These are phyloP conservation scores for Thielaviopsis punctulata DNA, from an alignment of 2,329 filamentous ascomycete species.

Conservation along the genomic window DNA sequence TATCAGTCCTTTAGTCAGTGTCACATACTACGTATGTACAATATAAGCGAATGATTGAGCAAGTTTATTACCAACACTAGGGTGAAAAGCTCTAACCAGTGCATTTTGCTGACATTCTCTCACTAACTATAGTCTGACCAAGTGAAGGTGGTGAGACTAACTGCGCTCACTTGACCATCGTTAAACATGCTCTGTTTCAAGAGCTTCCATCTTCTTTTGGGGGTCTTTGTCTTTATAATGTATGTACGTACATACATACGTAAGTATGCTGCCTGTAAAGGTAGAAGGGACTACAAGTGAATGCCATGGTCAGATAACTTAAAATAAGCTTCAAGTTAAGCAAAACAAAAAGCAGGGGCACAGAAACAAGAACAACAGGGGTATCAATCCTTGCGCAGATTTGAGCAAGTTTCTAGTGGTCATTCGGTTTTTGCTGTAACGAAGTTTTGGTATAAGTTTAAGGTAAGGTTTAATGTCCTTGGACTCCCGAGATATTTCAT, in stretches of 20 bases:
- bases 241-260: too few relatives aligned
- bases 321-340: background rate
- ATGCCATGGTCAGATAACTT: too few relatives aligned
- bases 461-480: too few relatives aligned
- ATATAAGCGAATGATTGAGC: constrained; percentile 3
- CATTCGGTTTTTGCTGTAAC: background rate
- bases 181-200: background rate
- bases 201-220: background rate
- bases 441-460: background rate
- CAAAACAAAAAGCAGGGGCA: background rate
- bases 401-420: constrained; percentile 6
- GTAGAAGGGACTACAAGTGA: background rate
- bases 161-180: background rate
- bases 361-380: background rate
- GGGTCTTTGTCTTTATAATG: background rate
- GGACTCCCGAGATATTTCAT: too few relatives aligned
- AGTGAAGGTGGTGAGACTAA: background rate
- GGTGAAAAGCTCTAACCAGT: background rate
- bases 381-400: constrained; percentile 1
- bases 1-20: too few relatives aligned
- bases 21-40: too few relatives aligned
- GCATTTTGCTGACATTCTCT: background rate
- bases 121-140: background rate
- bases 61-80: background rate
- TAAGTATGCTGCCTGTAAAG: background rate